phyloP scores from a whole-genome alignment of 257 asterid species.

The Salvia splendens region DNA sequence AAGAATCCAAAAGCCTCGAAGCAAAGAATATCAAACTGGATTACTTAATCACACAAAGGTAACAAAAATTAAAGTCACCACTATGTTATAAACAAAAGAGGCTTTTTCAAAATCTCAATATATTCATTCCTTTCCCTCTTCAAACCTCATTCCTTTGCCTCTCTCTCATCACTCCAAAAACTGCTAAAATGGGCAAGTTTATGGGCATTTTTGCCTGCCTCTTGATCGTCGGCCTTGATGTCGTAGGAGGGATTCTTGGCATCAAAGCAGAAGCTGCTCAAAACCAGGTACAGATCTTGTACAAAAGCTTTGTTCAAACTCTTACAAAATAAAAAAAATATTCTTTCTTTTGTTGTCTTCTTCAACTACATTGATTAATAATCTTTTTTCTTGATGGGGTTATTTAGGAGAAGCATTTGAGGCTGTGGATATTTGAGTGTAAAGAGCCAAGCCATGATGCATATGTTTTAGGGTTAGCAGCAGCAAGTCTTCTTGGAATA shows the following conservation, averaged over 20 bases:
- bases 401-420: slow-evolving; percentile 67
- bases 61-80: slow-evolving; percentile 42
- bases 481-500: slow-evolving; percentile 59
- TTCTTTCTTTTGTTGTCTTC: too few species aligned
- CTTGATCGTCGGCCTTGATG: slow-evolving; percentile 68
- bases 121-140: slow-evolving; percentile 6
- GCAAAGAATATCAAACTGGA: slow-evolving; percentile 32
- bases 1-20: slow-evolving; percentile 42
- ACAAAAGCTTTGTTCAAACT: not conserved
- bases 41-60: slow-evolving; percentile 30
- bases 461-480: slow-evolving; percentile 61
- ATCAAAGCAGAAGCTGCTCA: slow-evolving; percentile 92
- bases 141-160: not conserved
- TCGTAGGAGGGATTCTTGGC: slow-evolving; percentile 73
- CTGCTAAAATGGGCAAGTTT: slow-evolving; percentile 54
- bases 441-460: slow-evolving; percentile 94
- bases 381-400: not conserved
- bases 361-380: too few species aligned
- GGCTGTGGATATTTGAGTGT: slow-evolving; percentile 84
- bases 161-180: slow-evolving; percentile 7
- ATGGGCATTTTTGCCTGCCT: slow-evolving; percentile 69
- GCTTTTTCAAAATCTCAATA: slow-evolving; percentile 37
- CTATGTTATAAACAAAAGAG: slow-evolving; percentile 54
- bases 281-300: slow-evolving; percentile 54
- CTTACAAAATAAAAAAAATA: too few species aligned